Evolutionary conservation across 768 basidiomycete species (phyloP), one percentile per base, ranked within the genome.

Genomic region (Lentinula detonsa): DNA sequence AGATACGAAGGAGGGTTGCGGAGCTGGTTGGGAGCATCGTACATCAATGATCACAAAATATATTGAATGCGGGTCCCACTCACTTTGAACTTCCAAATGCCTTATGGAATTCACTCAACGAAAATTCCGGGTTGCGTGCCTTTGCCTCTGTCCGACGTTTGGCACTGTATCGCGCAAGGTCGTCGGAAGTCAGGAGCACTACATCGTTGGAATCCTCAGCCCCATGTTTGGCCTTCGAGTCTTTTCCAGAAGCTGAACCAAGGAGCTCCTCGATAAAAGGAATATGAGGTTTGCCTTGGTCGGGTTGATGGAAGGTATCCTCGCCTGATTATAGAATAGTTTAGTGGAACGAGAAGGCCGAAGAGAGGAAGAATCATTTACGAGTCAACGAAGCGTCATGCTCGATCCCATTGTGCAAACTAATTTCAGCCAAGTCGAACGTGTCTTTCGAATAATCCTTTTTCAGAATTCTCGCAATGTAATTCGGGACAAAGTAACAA

Each of bases 361-460:
- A 51, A 80, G 21, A 11, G 8, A 4, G 8, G 3, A 10, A 62
- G 65, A 63, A 35, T 33, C 78, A 78, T 83, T 50, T 69, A 87
- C 87, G 78, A 15, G 78, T 76, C 21, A 89, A 73, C 0, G 85
- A 87, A 0, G 75, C 86, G 66, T 89, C 86, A 65, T 89, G 86
- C 64, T 89, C 88, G 59, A 90, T 90, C 5, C 86, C 85, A 62
- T 90, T 91, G 70, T 92, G 91, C 11, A 87, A 68, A 67, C 83
- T 82, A 45, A 93, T 76, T 37, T 92, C 89, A 8, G 74, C 73
- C 11, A 93, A 74, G 66, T 91, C 82, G 64, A 90, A 82, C 6
- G 74, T 82, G 59, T 85, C 90, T 74, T 73, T 78, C 59, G 65
- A 63, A 64, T 89, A 91, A 21, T 72, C 75, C 63, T 80, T 84